These are phyloP conservation scores for Sporodiniella umbellata DNA, from an alignment of 371 early-diverging fungal species.

Conservation along the genomic window DNA sequence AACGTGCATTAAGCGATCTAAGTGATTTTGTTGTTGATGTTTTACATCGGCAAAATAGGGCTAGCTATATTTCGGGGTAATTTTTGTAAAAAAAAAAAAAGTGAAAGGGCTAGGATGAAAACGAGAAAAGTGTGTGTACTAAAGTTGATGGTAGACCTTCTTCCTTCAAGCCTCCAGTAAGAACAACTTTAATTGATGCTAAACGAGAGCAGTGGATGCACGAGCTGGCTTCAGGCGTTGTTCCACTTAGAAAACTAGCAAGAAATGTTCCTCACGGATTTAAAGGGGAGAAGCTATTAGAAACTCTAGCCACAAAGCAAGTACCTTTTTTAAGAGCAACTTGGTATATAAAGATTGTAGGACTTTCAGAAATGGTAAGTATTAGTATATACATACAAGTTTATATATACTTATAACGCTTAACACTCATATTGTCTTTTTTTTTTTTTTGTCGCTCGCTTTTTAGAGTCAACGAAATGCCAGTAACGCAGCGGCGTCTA, in stretches of 20 bases:
- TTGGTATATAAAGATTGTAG: constrained; percentile 75
- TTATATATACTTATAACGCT: too few species aligned
- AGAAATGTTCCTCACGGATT: constrained; percentile 63
- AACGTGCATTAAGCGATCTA: constrained; percentile 45
- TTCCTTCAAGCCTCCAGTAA: constrained; percentile 55
- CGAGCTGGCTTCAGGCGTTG: constrained; percentile 51
- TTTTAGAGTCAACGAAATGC: constrained; percentile 33
- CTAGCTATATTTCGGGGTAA: constrained; percentile 53
- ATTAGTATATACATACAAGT: neutral
- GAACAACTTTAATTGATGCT: constrained; percentile 51
- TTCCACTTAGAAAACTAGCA: constrained; percentile 56
- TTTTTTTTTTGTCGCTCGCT: neutral
- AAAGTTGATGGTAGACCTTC: constrained; percentile 31
- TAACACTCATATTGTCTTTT: too few species aligned
- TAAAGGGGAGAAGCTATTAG: constrained; percentile 65
- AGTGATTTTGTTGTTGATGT: constrained; percentile 61
- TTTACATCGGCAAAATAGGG: constrained; percentile 48
- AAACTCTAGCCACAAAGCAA: constrained; percentile 51
- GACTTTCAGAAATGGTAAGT: constrained; percentile 58
- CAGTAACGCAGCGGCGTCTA: constrained; percentile 24
- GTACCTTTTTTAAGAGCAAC: constrained; percentile 72
- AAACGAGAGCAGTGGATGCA: constrained; percentile 63
- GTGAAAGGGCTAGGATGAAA: neutral
- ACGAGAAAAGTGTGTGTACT: neutral
- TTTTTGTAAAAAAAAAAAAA: too few species aligned